Evolutionary conservation across 1,284 basidiomycete species (phyloP).

Genomic region (Termitomyces sp.): DNA sequence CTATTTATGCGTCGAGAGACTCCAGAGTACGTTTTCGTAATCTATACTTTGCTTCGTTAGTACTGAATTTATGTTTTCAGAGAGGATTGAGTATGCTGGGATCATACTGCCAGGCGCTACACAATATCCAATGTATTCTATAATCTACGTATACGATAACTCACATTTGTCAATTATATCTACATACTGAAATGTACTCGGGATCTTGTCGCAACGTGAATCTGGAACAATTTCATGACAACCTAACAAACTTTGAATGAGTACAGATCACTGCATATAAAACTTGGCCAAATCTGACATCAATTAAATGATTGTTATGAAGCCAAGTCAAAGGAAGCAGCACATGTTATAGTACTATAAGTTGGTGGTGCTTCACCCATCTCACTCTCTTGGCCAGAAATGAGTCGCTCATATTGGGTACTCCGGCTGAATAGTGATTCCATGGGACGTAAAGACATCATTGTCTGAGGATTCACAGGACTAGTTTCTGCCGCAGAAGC

Average conservation of each 20-base stretch:
- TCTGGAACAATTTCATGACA: background rate
- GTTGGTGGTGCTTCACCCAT: slow-evolving; percentile 43
- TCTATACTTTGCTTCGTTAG: background rate
- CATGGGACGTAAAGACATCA: slow-evolving; percentile 26
- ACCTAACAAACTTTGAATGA: too few species aligned
- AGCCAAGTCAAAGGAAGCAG: slow-evolving; percentile 20
- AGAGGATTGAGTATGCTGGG: slow-evolving; percentile 31
- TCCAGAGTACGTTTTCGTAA: slow-evolving; percentile 60
- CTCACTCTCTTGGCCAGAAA: slow-evolving; percentile 44
- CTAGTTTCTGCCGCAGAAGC: slow-evolving; percentile 32
- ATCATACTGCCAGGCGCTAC: slow-evolving; percentile 12
- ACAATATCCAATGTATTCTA: slow-evolving; percentile 19
- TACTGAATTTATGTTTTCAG: slow-evolving; percentile 20
- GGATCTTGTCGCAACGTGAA: background rate
- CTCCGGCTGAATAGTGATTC: slow-evolving; percentile 37
- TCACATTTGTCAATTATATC: background rate
- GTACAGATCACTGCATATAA: background rate
- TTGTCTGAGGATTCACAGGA: slow-evolving; percentile 24
- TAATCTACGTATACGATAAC: slow-evolving; percentile 14
- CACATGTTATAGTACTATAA: slow-evolving; percentile 22
- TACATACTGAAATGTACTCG: slow-evolving; percentile 2
- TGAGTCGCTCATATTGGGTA: slow-evolving; percentile 47
- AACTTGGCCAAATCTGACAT: background rate
- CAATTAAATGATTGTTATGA: background rate
- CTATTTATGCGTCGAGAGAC: slow-evolving; percentile 82